Percentiles rank a stretch among this genome's conserved stretches.
Conservation (phyloP, 2,329 filamentous ascomycete species). For the Phialocephala sp. region DNA sequence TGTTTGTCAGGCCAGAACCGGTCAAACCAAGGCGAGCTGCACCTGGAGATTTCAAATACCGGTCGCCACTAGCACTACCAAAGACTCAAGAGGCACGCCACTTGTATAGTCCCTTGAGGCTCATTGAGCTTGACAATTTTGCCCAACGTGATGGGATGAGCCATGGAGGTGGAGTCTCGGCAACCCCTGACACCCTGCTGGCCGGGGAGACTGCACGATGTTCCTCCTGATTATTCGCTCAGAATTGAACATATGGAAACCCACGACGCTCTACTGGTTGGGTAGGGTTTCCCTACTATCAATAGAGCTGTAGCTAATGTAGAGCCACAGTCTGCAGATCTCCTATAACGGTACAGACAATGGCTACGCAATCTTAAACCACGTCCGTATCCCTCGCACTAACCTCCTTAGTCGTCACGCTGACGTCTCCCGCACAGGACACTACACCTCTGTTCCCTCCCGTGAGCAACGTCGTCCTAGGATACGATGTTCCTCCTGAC, state of each 20-base stretch:
- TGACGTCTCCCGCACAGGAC: conserved; percentile 40
- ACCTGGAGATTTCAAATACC: conserved; percentile 33
- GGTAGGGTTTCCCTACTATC: no score
- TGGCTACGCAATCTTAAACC: conserved; percentile 43
- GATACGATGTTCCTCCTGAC: no score
- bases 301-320: no score
- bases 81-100: conserved; percentile 35
- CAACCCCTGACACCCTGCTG: no score
- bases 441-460: conserved; percentile 39
- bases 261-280: no score
- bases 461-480: conserved; percentile 28
- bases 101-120: conserved; percentile 36
- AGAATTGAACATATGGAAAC: no score
- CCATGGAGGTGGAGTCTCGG: conserved; percentile 2
- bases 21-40: neutral
- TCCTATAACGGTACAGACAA: conserved; percentile 42
- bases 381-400: conserved; percentile 43
- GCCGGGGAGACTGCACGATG: no score
- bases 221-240: no score
- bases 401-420: conserved; percentile 43
- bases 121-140: conserved; percentile 25
- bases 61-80: conserved; percentile 39
- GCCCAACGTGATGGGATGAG: conserved; percentile 32
- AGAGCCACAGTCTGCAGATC: conserved; percentile 28
- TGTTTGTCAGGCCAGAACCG: no score